Conservation (phyloP, 352 stramenopile species). For the Phytophthora pistaciae region DNA sequence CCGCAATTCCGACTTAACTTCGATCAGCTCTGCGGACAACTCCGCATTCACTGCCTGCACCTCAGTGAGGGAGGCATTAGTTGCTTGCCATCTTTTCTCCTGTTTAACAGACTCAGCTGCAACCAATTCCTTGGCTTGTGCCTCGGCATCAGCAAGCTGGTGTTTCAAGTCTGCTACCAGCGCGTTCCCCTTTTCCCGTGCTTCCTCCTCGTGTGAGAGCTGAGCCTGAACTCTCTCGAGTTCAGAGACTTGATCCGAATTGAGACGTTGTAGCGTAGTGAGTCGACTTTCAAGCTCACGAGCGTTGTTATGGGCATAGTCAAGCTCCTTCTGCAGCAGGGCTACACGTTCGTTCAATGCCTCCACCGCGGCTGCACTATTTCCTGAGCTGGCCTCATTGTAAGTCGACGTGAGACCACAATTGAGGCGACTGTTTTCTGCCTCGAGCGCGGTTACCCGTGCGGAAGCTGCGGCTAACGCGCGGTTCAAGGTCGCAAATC, state of each 20-base stretch:
- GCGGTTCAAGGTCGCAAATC: constrained; percentile 26
- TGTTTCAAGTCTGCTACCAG: constrained; percentile 3
- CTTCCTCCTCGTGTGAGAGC: constrained; percentile 13
- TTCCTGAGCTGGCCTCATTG: not conserved
- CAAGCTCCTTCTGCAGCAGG: constrained; percentile 10
- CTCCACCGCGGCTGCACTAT: not conserved
- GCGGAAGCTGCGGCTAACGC: constrained; percentile 8
- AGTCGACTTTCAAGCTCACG: constrained; percentile 15
- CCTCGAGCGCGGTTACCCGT: constrained; percentile 11
- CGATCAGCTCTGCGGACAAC: constrained; percentile 4
- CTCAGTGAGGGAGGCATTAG: not conserved
- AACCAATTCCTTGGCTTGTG: not conserved
- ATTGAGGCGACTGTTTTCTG: constrained; percentile 23
- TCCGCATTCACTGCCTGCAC: constrained; percentile 5
- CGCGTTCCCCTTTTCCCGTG: not conserved
- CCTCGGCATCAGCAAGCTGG: not conserved
- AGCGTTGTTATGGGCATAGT: not conserved
- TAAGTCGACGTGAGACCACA: not conserved
- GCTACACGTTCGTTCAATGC: constrained; percentile 1
- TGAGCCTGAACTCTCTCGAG: constrained; percentile 13
- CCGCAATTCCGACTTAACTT: constrained; percentile 4
- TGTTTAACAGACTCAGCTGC: not conserved
- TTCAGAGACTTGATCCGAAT: constrained; percentile 6
- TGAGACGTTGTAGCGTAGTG: not conserved
- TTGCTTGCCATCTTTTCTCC: not conserved